Conservation (phyloP, 306 rosid species). For the Arachis stenosperma region DNA sequence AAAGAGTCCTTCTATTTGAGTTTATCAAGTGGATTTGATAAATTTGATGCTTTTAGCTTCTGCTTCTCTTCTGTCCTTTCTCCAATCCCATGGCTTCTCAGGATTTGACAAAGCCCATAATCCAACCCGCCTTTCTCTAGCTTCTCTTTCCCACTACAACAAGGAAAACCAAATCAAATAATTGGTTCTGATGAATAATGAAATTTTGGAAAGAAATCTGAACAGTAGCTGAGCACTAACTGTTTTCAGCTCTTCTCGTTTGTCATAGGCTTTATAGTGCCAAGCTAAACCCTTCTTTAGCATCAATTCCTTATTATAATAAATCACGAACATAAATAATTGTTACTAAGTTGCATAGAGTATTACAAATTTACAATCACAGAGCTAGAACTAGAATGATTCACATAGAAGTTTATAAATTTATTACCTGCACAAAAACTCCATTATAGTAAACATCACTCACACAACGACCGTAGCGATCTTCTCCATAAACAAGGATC, state of each 20-base stretch:
- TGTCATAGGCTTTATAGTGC: constrained; percentile 86
- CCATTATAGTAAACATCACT: constrained; percentile 77
- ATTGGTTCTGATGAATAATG: constrained; percentile 9
- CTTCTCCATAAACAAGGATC: constrained; percentile 72
- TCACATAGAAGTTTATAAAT: neutral
- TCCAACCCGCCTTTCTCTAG: constrained; percentile 68
- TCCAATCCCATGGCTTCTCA: constrained; percentile 96
- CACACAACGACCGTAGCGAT: constrained; percentile 80
- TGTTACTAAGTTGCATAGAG: neutral
- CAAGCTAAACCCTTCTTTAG: constrained; percentile 83
- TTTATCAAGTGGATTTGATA: neutral
- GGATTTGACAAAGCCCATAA: constrained; percentile 90
- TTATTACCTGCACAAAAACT: constrained; percentile 72
- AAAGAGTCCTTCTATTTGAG: neutral
- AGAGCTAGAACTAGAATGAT: neutral
- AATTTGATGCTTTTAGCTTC: neutral
- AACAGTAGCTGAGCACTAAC: constrained; percentile 41
- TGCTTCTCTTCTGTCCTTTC: constrained; percentile 53
- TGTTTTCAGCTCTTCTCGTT: constrained; percentile 63
- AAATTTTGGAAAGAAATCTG: constrained; percentile 9
- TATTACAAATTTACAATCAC: neutral
- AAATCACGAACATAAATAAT: no score
- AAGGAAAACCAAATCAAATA: neutral
- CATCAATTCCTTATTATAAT: constrained; percentile 16
- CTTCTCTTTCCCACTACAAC: constrained; percentile 77